Base-by-base conservation (phyloP, 2,329 filamentous ascomycete species). In the Ophiocordyceps camponoti-leonardi region DNA sequence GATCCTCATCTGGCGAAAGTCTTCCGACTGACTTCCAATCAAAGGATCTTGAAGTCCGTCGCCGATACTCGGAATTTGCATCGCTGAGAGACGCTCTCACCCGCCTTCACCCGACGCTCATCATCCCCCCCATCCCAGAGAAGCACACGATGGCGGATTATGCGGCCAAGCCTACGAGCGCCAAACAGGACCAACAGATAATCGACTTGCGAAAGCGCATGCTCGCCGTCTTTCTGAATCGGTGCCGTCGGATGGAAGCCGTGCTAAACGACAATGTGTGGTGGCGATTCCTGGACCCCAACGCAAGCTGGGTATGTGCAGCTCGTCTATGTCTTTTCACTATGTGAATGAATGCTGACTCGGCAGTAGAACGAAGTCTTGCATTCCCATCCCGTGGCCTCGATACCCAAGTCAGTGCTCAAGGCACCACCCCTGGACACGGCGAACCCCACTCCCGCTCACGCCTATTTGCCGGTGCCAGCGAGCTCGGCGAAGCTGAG, bases 91-190 rank as follows among this genome's bases (percentile, higher is more conserved):
- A 87, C 55, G 90, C 90, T 3, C 74, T 98, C 26, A 87, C 88
- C 42, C 83, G 84, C 54, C 74, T 98, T 50, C 93, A 98, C 59
- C 92, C 93, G 8, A 98, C 92, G 0, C 73, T 98, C 40, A 84
- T 98, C 55, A 84, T 98, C 45, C 93, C 92, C 8, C 92, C 92
- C 3, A 98, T 98, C 56, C 92, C 92, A 20, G 93, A 98, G 66
- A 98, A 98, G 64, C 92, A 98, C 63, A 92, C 87, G 42, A 94
- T 98, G 83, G 90, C 90, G 49, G 92, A 98, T 62, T 98, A 98
- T 59, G 92, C 92, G 16, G 88, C 93, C 26, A 96, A 94, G 56
- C 92, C 93, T 2, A 98, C 92, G 35, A 95, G 90, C 56, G 93
- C 93, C 18, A 98, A 95, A 62, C 90, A 98, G 63, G 93, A 98